These are phyloP conservation scores for Penicillium turbatum DNA, from an alignment of 495 filamentous ascomycete species.

Conservation along the genomic window DNA sequence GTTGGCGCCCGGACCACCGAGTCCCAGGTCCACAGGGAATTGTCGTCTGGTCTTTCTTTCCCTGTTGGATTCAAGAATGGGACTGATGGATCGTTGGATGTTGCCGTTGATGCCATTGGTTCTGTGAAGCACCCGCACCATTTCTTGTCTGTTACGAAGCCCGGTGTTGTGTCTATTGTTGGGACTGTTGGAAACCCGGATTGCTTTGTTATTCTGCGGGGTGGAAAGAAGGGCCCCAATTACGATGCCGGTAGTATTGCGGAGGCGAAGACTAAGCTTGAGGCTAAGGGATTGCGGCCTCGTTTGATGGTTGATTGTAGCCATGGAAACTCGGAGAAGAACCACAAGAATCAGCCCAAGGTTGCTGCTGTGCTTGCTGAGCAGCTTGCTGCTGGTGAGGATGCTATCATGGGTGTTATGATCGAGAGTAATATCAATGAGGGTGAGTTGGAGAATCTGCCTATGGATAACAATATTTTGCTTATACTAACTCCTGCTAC, in stretches of 20 bases:
- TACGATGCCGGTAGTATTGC: slow-evolving; percentile 82
- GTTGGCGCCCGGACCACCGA: slow-evolving; percentile 96
- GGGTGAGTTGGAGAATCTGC: slow-evolving; percentile 47
- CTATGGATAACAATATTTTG: neutral
- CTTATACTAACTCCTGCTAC: slow-evolving; percentile 6
- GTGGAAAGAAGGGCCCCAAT: slow-evolving; percentile 90
- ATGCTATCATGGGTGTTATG: slow-evolving; percentile 94
- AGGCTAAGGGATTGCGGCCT: slow-evolving; percentile 59
- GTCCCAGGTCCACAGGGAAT: slow-evolving; percentile 88
- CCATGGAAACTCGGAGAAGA: slow-evolving; percentile 92
- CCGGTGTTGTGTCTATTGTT: slow-evolving; percentile 92
- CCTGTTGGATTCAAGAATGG: slow-evolving; percentile 99
- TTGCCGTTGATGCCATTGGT: slow-evolving; percentile 95
- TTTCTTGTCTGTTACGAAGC: slow-evolving; percentile 98
- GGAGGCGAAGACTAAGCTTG: slow-evolving; percentile 66
- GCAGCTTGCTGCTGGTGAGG: slow-evolving; percentile 80
- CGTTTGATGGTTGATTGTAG: slow-evolving; percentile 98
- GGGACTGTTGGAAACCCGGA: slow-evolving; percentile 96
- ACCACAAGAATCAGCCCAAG: slow-evolving; percentile 97
- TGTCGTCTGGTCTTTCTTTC: slow-evolving; percentile 92
- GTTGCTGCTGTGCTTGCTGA: slow-evolving; percentile 77
- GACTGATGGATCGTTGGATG: slow-evolving; percentile 84
- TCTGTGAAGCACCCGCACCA: slow-evolving; percentile 91
- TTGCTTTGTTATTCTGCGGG: slow-evolving; percentile 95
- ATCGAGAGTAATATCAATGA: slow-evolving; percentile 97